Conservation (phyloP, 225 moss, liverwort and hornwort species). For the Anthoceros angustus region DNA sequence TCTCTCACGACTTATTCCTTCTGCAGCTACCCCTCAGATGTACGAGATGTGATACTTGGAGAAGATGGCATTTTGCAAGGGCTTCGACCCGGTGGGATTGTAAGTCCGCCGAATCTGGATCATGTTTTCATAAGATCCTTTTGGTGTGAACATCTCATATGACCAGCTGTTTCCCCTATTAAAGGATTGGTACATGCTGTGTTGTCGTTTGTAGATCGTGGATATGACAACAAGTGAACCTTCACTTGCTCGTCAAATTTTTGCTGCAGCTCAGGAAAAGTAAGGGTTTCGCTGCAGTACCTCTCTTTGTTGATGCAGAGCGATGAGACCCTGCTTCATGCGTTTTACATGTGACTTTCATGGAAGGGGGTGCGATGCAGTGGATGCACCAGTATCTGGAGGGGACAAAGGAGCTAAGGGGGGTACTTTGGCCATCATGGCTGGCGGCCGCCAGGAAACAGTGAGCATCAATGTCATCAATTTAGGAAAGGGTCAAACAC, state of each 20-base stretch:
- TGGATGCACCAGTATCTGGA: constrained; percentile 93
- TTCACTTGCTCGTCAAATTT: constrained; percentile 75
- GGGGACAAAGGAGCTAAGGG: constrained; percentile 97
- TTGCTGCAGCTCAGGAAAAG: constrained; percentile 44
- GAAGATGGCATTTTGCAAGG: constrained; percentile 61
- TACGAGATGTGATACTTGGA: constrained; percentile 81
- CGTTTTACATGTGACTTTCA: background rate
- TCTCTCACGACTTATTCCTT: constrained; percentile 5
- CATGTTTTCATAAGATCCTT: background rate
- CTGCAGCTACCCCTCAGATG: constrained; percentile 77
- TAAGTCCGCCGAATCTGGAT: constrained; percentile 17
- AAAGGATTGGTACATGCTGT: background rate
- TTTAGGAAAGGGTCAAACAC: background rate
- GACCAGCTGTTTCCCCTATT: constrained; percentile 7
- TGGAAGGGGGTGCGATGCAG: constrained; percentile 70
- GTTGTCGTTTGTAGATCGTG: constrained; percentile 37
- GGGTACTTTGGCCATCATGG: constrained; percentile 84
- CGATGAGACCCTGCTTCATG: background rate
- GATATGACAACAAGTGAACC: constrained; percentile 99
- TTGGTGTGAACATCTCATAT: background rate
- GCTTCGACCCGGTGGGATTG: constrained; percentile 76
- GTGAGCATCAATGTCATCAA: constrained; percentile 19
- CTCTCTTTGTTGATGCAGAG: background rate
- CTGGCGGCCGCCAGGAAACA: constrained; percentile 50
- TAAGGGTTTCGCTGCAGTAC: constrained; percentile 10